These are phyloP conservation scores for Trichoderma afroharzianum DNA, from an alignment of 2,329 filamentous ascomycete species.

Conservation along the genomic window DNA sequence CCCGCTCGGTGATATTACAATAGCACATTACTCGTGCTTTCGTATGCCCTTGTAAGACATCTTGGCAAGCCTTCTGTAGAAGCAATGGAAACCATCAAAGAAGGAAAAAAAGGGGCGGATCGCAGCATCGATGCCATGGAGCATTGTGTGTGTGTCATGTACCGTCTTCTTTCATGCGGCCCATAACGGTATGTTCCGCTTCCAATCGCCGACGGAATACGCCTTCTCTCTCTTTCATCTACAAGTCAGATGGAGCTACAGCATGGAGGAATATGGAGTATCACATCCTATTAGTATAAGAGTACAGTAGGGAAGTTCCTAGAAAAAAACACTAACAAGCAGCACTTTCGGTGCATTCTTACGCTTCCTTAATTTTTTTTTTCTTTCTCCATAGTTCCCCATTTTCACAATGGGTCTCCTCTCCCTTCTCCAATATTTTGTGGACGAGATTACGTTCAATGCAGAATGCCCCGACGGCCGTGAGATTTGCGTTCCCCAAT, in stretches of 20 bases:
- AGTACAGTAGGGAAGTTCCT: neutral
- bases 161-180: neutral
- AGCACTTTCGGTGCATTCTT: neutral
- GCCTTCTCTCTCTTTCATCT: neutral
- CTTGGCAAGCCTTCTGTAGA: neutral
- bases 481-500: neutral
- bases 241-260: neutral
- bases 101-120: neutral
- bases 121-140: neutral
- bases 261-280: neutral
- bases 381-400: neutral
- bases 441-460: conserved; percentile 12
- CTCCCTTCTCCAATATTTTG: neutral
- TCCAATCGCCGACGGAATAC: neutral
- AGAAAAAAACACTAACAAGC: neutral
- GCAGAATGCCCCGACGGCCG: neutral
- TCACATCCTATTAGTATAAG: neutral
- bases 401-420: neutral
- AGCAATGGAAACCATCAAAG: neutral
- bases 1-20: neutral
- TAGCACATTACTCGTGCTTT: neutral
- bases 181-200: neutral
- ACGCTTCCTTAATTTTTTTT: neutral
- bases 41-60: neutral
- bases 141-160: conserved; percentile 1